phyloP scores from a whole-genome alignment of 306 rosid genomes.

The Cucumis sativus region Cucumber_9930_V3 NC_026661.2:11826501-11827000 shows the following conservation, averaged over 20 bases:
- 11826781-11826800: not conserved
- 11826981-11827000: no score
- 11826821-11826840: not conserved
- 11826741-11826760: not conserved
- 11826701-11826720: conserved; percentile 46
- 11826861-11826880: not conserved
- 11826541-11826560: not conserved
- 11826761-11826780: not conserved
- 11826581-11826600: conserved; percentile 31
- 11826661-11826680: no score
- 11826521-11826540: not conserved
- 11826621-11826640: not conserved
- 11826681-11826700: conserved; percentile 33
- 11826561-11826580: conserved; percentile 21
- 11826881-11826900: not conserved
- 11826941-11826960: no score
- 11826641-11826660: not conserved
- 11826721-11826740: no score
- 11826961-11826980: no score
- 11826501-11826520: not conserved
- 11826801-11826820: not conserved
- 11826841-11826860: not conserved
- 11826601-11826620: not conserved
- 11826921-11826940: no score
- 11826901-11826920: no score